Conservation (phyloP, 2,329 filamentous ascomycete genomes). For the Camillea tinctor region DNA sequence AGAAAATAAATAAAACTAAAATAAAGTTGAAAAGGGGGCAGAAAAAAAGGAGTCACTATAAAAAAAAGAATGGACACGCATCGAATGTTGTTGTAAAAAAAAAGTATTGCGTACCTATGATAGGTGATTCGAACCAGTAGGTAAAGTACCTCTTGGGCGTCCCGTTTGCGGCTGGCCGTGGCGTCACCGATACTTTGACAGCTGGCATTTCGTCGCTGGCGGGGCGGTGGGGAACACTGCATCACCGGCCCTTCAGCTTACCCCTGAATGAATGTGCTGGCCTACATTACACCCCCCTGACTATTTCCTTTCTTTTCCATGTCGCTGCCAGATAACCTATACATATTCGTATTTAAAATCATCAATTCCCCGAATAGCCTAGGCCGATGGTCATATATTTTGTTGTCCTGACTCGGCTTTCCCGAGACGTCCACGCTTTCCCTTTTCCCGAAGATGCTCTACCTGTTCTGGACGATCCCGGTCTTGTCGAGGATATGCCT, state of each 20-base stretch:
- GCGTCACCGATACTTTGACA: constrained; percentile 21
- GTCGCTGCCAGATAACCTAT: no score
- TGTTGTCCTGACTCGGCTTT: not conserved
- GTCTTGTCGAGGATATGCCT: not conserved
- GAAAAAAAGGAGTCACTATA: not conserved
- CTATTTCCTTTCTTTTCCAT: not conserved
- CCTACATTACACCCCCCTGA: not conserved
- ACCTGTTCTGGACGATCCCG: not conserved
- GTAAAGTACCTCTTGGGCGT: not conserved
- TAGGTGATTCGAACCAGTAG: constrained; percentile 1
- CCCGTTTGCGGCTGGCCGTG: not conserved
- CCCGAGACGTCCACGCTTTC: not conserved
- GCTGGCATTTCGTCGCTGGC: constrained; percentile 2
- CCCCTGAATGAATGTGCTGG: not conserved
- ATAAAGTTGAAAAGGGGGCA: constrained; percentile 7
- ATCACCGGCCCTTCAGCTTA: not conserved
- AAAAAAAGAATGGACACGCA: not conserved
- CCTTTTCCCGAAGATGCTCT: not conserved
- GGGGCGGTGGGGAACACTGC: not conserved
- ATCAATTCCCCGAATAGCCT: no score
- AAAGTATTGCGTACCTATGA: constrained; percentile 9
- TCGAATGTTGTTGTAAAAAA: constrained; percentile 1
- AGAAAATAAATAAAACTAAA: constrained; percentile 6
- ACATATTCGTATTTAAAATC: no score
- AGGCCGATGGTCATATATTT: not conserved